phyloP scores from a whole-genome alignment of 805 yeast species.

The Nakazawaea siamensis region DNA sequence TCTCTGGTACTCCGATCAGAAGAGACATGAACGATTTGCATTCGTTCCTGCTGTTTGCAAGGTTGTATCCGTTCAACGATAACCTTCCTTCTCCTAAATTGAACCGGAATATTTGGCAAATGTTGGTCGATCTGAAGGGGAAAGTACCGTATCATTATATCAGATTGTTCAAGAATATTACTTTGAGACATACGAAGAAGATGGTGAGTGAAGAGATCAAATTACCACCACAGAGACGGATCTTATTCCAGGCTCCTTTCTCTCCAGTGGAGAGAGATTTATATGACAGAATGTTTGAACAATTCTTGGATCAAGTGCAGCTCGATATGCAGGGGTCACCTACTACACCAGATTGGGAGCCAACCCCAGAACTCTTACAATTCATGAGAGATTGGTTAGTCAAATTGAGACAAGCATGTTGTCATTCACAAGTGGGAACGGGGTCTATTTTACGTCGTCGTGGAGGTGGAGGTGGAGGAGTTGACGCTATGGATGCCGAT shows the following conservation, averaged over 20 bases:
- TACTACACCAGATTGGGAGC: slow-evolving; percentile 37
- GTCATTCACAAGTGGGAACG: slow-evolving; percentile 52
- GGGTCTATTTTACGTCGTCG: slow-evolving; percentile 5
- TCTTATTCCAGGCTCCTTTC: slow-evolving; percentile 65
- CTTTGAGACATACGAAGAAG: slow-evolving; percentile 76
- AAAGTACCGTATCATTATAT: slow-evolving; percentile 31
- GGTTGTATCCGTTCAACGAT: slow-evolving; percentile 55
- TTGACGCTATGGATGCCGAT: background rate
- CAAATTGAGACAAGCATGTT: slow-evolving; percentile 69
- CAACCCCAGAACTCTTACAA: slow-evolving; percentile 29
- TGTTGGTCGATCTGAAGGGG: slow-evolving; percentile 12
- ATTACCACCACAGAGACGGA: slow-evolving; percentile 72
- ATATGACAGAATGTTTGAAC: slow-evolving; percentile 54
- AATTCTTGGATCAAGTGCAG: slow-evolving; percentile 52
- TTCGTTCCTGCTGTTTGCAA: slow-evolving; percentile 61
- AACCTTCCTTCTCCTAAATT: slow-evolving; percentile 12
- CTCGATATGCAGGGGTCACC: slow-evolving; percentile 45
- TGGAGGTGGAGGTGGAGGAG: background rate
- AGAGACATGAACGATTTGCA: slow-evolving; percentile 58
- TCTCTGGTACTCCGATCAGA: slow-evolving; percentile 88
- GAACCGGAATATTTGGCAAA: slow-evolving; percentile 20
- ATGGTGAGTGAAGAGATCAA: slow-evolving; percentile 72
- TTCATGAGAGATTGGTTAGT: slow-evolving; percentile 64
- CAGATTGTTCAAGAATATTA: slow-evolving; percentile 42
- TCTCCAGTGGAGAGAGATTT: slow-evolving; percentile 80